Conservation (phyloP, 306 rosid genomes). For the Prunus davidiana region DNA sequence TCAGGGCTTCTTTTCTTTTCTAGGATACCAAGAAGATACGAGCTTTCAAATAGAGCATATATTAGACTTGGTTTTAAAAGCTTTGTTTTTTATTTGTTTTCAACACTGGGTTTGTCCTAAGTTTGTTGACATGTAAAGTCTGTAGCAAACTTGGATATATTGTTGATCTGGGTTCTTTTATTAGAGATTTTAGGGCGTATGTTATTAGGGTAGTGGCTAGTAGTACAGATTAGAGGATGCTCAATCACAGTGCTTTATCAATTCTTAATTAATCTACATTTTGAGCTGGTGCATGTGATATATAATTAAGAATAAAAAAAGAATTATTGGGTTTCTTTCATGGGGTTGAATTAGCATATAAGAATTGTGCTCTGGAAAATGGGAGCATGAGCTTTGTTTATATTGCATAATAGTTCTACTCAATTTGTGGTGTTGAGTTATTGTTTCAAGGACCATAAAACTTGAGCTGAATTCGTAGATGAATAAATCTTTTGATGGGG, state of each 20-base stretch:
- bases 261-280: conserved; percentile 9
- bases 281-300: conserved; percentile 12
- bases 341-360: conserved; percentile 11
- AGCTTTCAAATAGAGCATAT: not conserved
- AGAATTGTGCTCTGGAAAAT: not conserved
- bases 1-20: not conserved
- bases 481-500: not conserved
- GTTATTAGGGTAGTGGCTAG: not conserved
- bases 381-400: conserved; percentile 5
- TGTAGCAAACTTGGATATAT: not conserved
- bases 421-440: not conserved
- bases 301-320: not conserved
- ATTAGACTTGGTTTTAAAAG: not conserved
- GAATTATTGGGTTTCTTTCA: conserved; percentile 6
- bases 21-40: not conserved
- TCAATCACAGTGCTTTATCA: not conserved
- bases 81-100: not conserved
- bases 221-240: not conserved
- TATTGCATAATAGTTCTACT: conserved; percentile 2
- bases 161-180: conserved; percentile 22
- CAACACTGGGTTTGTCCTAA: not conserved
- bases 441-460: not conserved
- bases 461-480: not conserved
- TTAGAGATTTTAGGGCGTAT: conserved; percentile 4
- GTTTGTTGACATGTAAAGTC: conserved; percentile 7